phyloP scores from a whole-genome alignment of 192 early-diverging fungal species.

The Powellomyces hirtus region DNA sequence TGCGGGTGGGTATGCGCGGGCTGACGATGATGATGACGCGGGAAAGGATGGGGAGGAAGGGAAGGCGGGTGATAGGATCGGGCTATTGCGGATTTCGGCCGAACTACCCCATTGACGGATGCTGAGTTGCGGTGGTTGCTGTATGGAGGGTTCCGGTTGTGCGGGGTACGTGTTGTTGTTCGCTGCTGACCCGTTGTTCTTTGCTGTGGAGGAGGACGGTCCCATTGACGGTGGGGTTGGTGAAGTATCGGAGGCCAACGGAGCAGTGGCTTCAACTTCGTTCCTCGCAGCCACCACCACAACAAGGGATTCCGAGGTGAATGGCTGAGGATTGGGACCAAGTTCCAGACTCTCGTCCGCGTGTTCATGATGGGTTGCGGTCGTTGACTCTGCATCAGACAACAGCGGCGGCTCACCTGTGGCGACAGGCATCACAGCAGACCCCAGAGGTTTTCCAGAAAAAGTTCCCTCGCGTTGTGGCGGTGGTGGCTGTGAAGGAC shows the following conservation, averaged over 20 bases:
- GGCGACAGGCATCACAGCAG: no score
- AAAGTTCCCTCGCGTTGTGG: no score
- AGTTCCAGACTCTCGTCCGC: no score
- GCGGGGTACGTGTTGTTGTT: not conserved
- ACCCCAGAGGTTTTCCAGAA: no score
- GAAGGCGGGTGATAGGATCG: not conserved
- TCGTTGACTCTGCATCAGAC: not conserved
- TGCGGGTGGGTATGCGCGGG: not conserved
- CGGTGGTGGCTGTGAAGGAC: not conserved
- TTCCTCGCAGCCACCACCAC: not conserved
- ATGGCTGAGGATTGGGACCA: not conserved
- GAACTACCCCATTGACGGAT: slow-evolving; percentile 20
- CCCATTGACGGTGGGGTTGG: not conserved
- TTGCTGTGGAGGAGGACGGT: not conserved
- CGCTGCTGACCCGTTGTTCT: not conserved
- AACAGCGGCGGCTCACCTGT: not conserved
- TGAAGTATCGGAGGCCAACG: no score
- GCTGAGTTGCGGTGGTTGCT: no score
- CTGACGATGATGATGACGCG: not conserved
- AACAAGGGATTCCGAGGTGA: no score
- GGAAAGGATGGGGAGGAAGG: not conserved
- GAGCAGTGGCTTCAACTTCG: not conserved
- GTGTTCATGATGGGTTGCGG: no score
- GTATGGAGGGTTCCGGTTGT: not conserved
- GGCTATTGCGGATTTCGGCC: slow-evolving; percentile 16